Evolutionary conservation across 2,329 filamentous ascomycete species (phyloP), one percentile per base, ranked within the genome.

Genomic region (Graphilbum ipis-grandicollis): DNA sequence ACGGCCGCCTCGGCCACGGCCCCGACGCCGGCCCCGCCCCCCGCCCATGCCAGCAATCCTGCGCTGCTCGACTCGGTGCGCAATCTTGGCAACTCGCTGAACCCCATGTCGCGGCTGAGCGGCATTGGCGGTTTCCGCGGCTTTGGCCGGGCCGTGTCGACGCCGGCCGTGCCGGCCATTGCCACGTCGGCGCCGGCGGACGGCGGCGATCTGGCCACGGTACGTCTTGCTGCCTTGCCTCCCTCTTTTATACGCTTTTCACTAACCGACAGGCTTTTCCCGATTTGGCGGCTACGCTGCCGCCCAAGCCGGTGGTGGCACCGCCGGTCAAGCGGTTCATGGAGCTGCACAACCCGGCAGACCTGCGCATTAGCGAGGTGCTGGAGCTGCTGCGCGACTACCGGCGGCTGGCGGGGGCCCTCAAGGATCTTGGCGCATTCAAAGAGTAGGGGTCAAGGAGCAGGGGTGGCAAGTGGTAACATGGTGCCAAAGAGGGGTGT

Each of bases 41-140:
- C 17, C n/a, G 15, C 10, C 14, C 7, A 4, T 12, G 47, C 58
- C 9, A 46, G 48, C 38, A 70, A 68, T 42, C 75, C 77, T 3
- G 75, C 79, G 22, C 56, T 75, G 12, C 70, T 92, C 2, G 83
- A 92, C 44, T 83, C 82, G 12, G 77, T 93, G 62, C 75, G 81
- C 38, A 88, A 71, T 51, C 66, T 93, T 41, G 77, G 83, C 28
- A 90, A 70, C 52, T 77, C 78, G 1, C 62, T 93, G 25, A 93
- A 93, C 48, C 84, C 84, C 3, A 76, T 93, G 52, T 82, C 75
- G 32, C 72, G 83, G 36, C 70, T 93, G 36, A 74, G 79, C 9
- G 67, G 75, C 25, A 84, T 90, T 51, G 69, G 70, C 39, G 68
- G 76, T 50, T 78, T 92, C 46, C 73, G 79, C 39, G 76, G 75